These are phyloP conservation scores for Erodium chrysanthum DNA, from an alignment of 441 rosid genomes.

Conservation along the genomic window DNA sequence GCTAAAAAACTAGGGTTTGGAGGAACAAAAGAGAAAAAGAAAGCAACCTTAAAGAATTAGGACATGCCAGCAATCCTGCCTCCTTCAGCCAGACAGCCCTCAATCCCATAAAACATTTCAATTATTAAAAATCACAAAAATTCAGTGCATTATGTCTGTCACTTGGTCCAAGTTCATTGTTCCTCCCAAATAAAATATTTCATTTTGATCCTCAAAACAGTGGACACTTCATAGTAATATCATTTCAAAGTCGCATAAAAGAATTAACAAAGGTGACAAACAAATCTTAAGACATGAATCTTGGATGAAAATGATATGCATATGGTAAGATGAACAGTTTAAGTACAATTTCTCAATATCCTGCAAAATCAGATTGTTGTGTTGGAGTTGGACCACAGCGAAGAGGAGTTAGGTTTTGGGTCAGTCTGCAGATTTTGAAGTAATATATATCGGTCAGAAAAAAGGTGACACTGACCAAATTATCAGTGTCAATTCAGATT, in stretches of 20 bases:
- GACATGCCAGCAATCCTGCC: not conserved
- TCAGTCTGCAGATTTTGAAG: not conserved
- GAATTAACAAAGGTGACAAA: too few species aligned
- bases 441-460: too few species aligned
- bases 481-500: too few species aligned
- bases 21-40: not conserved
- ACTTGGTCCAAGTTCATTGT: not conserved
- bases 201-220: too few species aligned
- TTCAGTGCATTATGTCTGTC: too few species aligned
- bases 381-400: not conserved
- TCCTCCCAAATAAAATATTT: not conserved
- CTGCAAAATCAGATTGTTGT: not conserved
- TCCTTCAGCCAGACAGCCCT: not conserved
- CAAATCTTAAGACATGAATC: too few species aligned
- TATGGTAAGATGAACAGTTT: too few species aligned
- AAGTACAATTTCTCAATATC: too few species aligned
- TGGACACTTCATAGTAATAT: too few species aligned
- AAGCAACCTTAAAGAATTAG: not conserved
- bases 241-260: too few species aligned
- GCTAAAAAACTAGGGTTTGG: not conserved
- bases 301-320: too few species aligned
- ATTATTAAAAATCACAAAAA: not conserved
- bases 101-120: not conserved
- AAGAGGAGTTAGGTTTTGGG: not conserved
- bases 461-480: too few species aligned